Conservation (phyloP, 306 rosid species). For the Vigna nakashimae region DNA sequence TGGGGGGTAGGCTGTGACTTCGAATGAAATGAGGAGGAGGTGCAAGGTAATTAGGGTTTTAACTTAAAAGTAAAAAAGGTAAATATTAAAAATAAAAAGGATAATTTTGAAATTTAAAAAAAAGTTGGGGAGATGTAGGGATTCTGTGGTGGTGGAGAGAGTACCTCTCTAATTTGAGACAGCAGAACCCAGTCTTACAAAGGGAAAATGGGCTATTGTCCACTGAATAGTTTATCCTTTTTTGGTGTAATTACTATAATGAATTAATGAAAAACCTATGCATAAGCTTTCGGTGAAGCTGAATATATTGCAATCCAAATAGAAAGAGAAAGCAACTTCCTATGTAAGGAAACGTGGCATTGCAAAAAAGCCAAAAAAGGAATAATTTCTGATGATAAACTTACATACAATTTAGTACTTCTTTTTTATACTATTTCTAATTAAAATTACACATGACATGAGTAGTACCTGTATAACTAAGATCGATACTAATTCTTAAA, state of each 20-base stretch:
- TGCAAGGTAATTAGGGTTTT: too few species aligned
- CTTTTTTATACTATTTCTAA: background rate
- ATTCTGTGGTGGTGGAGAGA: too few species aligned
- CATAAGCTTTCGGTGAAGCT: background rate
- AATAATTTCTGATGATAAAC: background rate
- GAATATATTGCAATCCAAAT: background rate
- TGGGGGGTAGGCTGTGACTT: too few species aligned
- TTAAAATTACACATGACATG: background rate
- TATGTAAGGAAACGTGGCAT: background rate
- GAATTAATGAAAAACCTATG: background rate
- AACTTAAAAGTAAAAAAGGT: too few species aligned
- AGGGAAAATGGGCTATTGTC: background rate
- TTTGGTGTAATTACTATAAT: background rate
- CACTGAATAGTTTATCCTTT: background rate
- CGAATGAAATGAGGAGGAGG: too few species aligned
- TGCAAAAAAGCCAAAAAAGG: slow-evolving; percentile 3
- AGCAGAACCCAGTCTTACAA: background rate
- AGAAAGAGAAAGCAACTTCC: background rate
- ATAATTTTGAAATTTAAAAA: too few species aligned
- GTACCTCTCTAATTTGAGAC: too few species aligned
- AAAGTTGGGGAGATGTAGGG: too few species aligned
- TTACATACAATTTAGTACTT: background rate
- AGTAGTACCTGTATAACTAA: background rate
- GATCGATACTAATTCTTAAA: background rate
- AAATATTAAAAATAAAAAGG: too few species aligned